Conservation (phyloP, 352 stramenopile species). For the Elongisporangium senticosum region DNA sequence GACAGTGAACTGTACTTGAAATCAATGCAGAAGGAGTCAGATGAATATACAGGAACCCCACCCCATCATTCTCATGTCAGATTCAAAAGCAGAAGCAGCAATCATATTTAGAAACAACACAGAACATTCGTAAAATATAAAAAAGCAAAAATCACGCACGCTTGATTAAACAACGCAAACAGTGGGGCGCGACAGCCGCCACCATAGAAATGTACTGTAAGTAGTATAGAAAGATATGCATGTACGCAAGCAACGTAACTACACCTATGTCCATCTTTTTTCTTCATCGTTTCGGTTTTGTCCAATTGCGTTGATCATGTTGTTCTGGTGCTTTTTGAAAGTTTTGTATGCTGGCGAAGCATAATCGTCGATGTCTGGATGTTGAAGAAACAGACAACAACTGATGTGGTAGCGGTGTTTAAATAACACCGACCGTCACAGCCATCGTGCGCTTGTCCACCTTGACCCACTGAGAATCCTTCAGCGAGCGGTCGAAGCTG, state of each 20-base stretch:
- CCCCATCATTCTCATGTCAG: too few species aligned
- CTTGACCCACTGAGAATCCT: conserved; percentile 57
- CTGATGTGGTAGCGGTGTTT: conserved; percentile 12
- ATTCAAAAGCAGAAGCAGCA: too few species aligned
- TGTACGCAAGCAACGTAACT: not conserved
- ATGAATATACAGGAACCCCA: too few species aligned
- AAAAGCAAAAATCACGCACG: too few species aligned
- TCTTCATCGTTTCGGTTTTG: not conserved
- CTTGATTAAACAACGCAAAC: not conserved
- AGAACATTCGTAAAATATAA: too few species aligned
- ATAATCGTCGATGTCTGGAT: not conserved
- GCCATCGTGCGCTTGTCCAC: conserved; percentile 68
- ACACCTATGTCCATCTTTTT: not conserved
- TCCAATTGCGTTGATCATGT: conserved; percentile 1
- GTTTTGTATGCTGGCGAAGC: not conserved
- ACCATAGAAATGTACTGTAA: not conserved
- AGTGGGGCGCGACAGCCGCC: not conserved
- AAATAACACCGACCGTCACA: conserved; percentile 68
- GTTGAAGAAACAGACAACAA: not conserved
- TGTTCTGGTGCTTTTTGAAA: not conserved
- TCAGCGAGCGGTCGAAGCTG: conserved; percentile 52
- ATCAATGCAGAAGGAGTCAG: too few species aligned
- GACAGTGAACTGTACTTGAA: too few species aligned
- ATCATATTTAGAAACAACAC: too few species aligned
- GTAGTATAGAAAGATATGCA: not conserved